Evolutionary conservation across 1,139 yeast species (phyloP).

Genomic region (Kodamaea derodonti): DNA sequence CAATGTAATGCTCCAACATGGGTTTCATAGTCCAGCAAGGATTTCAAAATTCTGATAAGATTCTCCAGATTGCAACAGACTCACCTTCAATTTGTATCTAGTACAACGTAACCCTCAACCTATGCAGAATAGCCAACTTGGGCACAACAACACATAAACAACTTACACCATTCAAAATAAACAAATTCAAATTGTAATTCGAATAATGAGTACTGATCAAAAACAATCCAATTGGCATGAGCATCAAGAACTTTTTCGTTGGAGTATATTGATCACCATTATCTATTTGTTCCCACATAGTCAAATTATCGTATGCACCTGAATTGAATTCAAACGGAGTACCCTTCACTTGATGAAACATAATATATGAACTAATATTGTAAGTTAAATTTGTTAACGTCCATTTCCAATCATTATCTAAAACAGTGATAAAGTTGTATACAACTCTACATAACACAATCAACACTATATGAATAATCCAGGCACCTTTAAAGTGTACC

Average conservation of each 20-base stretch:
- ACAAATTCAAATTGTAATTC: slow-evolving; percentile 74
- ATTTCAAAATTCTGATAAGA: too few species aligned
- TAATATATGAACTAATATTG: slow-evolving; percentile 85
- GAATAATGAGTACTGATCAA: slow-evolving; percentile 88
- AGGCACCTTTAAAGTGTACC: slow-evolving; percentile 95
- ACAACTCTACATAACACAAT: slow-evolving; percentile 69
- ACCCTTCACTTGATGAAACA: slow-evolving; percentile 96
- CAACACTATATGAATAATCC: slow-evolving; percentile 87
- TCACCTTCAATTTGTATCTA: too few species aligned
- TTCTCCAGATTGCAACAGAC: too few species aligned
- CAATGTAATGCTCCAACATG: too few species aligned
- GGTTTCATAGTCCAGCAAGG: too few species aligned
- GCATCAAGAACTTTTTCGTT: slow-evolving; percentile 83
- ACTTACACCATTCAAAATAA: slow-evolving; percentile 73
- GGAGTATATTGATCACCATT: slow-evolving; percentile 98
- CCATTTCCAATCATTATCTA: slow-evolving; percentile 85
- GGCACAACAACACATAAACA: slow-evolving; percentile 85
- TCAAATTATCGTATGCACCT: slow-evolving; percentile 92
- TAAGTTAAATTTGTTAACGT: slow-evolving; percentile 87
- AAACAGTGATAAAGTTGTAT: slow-evolving; percentile 69
- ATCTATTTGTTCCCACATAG: slow-evolving; percentile 99
- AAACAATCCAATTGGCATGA: slow-evolving; percentile 86
- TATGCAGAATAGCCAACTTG: slow-evolving; percentile 77
- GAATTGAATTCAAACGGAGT: slow-evolving; percentile 95
- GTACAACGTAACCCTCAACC: slow-evolving; percentile 64